Percentiles rank a stretch among this genome's conserved stretches.
Conservation (phyloP, 805 yeast species). For the Blastobotrys parvus region DNA sequence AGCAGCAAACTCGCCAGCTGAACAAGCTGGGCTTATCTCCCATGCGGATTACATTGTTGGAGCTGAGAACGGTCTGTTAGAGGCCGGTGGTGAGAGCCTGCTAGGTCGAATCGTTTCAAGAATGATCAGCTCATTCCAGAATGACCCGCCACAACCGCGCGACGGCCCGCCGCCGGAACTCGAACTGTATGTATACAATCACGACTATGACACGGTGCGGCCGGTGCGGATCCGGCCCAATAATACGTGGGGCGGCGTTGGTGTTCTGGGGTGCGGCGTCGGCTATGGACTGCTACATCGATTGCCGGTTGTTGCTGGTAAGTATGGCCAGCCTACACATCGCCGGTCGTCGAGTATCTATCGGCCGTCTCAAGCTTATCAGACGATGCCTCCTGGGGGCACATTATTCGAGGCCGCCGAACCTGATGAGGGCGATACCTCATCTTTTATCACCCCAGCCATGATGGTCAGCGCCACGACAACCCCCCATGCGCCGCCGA, state of each 20-base stretch:
- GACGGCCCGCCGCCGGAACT: conserved; percentile 29
- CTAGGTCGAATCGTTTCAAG: conserved; percentile 52
- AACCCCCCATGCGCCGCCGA: background rate
- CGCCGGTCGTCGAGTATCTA: conserved; percentile 1
- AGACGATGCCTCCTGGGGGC: conserved; percentile 28
- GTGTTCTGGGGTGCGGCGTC: conserved; percentile 86
- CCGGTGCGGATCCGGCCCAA: conserved; percentile 75
- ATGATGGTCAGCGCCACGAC: conserved; percentile 1
- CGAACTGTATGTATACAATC: conserved; percentile 73
- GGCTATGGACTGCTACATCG: conserved; percentile 88
- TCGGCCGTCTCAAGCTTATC: background rate
- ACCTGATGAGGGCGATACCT: conserved; percentile 1
- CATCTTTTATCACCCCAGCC: conserved; percentile 15
- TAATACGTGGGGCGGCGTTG: conserved; percentile 75
- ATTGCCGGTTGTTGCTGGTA: conserved; percentile 52
- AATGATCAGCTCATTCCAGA: conserved; percentile 28
- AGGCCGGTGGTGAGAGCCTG: conserved; percentile 80
- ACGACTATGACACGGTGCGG: conserved; percentile 74
- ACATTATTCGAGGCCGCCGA: conserved; percentile 32
- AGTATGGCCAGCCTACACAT: conserved; percentile 3
- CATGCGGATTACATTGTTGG: conserved; percentile 85
- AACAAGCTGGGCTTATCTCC: conserved; percentile 71
- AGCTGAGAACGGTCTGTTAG: conserved; percentile 74
- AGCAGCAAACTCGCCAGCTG: conserved; percentile 72
- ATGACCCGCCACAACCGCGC: conserved; percentile 1